Evolutionary conservation across 2,329 filamentous ascomycete genomes (phyloP).

Genomic region (Talaromyces amestolkiae): DNA sequence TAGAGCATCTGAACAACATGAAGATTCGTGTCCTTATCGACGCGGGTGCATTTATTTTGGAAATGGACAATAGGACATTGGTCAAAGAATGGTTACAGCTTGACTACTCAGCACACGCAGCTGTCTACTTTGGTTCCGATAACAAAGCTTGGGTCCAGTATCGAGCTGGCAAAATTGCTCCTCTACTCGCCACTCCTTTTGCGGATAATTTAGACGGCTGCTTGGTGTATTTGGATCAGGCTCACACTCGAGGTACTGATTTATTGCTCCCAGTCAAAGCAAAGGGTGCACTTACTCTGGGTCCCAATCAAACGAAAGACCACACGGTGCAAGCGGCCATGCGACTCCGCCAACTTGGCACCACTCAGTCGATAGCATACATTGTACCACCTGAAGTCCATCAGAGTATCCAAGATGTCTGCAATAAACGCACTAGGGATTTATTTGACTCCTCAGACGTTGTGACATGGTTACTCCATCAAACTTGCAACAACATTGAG

Average conservation of each 20-base stretch:
- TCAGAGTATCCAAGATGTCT: slow-evolving; percentile 56
- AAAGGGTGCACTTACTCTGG: slow-evolving; percentile 56
- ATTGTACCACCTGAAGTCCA: slow-evolving; percentile 61
- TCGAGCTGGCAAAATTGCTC: slow-evolving; percentile 37
- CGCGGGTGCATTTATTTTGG: slow-evolving; percentile 62
- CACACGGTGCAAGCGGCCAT: slow-evolving; percentile 65
- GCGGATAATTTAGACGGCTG: slow-evolving; percentile 53
- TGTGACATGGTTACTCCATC: slow-evolving; percentile 61
- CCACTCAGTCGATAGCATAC: slow-evolving; percentile 55
- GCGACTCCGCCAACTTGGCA: slow-evolving; percentile 59
- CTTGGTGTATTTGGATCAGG: slow-evolving; percentile 60
- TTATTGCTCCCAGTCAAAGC: slow-evolving; percentile 53
- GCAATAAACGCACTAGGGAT: slow-evolving; percentile 29
- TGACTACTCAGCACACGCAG: slow-evolving; percentile 48
- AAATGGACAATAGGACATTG: slow-evolving; percentile 56
- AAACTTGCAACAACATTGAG: slow-evolving; percentile 61
- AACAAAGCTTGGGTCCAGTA: slow-evolving; percentile 50
- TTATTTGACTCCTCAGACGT: slow-evolving; percentile 51
- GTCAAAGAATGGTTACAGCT: slow-evolving; percentile 52
- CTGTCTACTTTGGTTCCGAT: slow-evolving; percentile 53
- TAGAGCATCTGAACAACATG: slow-evolving; percentile 37
- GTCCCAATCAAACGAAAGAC: slow-evolving; percentile 59
- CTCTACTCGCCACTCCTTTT: slow-evolving; percentile 54
- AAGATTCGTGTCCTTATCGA: slow-evolving; percentile 60
- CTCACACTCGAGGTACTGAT: slow-evolving; percentile 61